Evolutionary conservation across 192 early-diverging fungal genomes (phyloP), one percentile per base, ranked within the genome.

Genomic region (Podila clonocystis): DNA sequence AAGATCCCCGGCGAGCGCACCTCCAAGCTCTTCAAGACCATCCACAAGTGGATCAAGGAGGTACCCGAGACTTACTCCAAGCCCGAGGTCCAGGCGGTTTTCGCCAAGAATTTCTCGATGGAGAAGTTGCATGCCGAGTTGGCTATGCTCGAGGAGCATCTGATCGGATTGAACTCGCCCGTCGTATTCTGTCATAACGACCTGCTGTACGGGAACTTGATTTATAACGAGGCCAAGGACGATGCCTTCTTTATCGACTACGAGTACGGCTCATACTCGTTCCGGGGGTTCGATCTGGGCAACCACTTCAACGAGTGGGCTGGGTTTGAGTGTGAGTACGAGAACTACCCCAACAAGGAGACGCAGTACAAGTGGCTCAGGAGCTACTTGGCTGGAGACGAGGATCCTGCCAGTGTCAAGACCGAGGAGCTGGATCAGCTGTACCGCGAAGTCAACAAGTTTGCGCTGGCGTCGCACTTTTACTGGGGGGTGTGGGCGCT

Each of bases 111-210:
- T 62, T 89, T 91, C 61, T 72, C 84, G 65, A 84, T 84, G 77
- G 49, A 78, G 5, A 55, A 80, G 11, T 62, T 90, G 36, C 60
- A 66, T 34, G 19, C 75, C 19, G 88, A 89, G 63, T 60, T 94
- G 26, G 41, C 75, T 2, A 48, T 69, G n/a, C 74, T 97, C 33
- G 87, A 93, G 58, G 45, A 67, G 4, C 72, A 87, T 58, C 77
- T 95, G 17, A 77, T 85, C 22, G 73, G 79, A 45, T 68, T 95
- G 31, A 72, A 94, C 52, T 90, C 95, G 4, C 94, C 93, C 1
- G 89, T 97, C 28, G 94, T 94, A 12, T 98, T 98, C 84, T 93
- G 92, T 49, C 97, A 99, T 83, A 96, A 96, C 72, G 97, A 99
- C 75, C 79, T 99, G 52, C 80, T 99, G 20, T 93, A 93, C 17